These are phyloP conservation scores for Linaria vulgaris DNA, from an alignment of 257 asterid genomes.

Conservation along the genomic window DNA sequence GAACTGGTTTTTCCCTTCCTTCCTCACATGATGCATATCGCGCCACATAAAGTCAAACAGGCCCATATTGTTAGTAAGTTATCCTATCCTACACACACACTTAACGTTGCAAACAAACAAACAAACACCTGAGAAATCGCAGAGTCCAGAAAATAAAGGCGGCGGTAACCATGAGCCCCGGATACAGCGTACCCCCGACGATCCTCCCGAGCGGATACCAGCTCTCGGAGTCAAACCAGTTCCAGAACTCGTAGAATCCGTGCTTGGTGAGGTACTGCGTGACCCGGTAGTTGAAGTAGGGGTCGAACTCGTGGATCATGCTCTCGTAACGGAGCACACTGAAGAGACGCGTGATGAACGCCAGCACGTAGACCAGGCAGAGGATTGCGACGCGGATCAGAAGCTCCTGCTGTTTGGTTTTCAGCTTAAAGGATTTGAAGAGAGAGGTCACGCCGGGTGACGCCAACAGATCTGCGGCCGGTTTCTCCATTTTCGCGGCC, in stretches of 20 bases:
- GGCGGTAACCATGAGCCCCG: conserved; percentile 99
- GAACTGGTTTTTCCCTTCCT: too few species aligned
- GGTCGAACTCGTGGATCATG: conserved; percentile 99
- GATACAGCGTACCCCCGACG: conserved; percentile 92
- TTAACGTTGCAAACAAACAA: too few species aligned
- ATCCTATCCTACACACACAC: not conserved
- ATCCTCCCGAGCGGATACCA: conserved; percentile 98
- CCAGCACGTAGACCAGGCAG: conserved; percentile 71
- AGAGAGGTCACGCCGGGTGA: conserved; percentile 40
- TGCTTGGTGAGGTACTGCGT: conserved; percentile 76
- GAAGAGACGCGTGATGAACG: conserved; percentile 83
- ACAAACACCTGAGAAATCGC: conserved; percentile 64
- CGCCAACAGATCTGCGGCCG: conserved; percentile 47
- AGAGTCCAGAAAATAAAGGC: conserved; percentile 87
- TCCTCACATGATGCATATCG: too few species aligned
- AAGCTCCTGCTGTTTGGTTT: conserved; percentile 95
- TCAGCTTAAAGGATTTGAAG: conserved; percentile 63
- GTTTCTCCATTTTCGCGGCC: conserved; percentile 44
- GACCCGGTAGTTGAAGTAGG: conserved; percentile 93
- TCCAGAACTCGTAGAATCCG: conserved; percentile 94
- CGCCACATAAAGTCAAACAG: too few species aligned
- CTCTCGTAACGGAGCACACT: conserved; percentile 96
- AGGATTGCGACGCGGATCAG: conserved; percentile 81
- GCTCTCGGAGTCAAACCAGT: conserved; percentile 98
- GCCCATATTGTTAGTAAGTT: too few species aligned